These are phyloP conservation scores for Phylloporus rhodoxanthus DNA, from an alignment of 768 basidiomycete species.

Conservation along the genomic window DNA sequence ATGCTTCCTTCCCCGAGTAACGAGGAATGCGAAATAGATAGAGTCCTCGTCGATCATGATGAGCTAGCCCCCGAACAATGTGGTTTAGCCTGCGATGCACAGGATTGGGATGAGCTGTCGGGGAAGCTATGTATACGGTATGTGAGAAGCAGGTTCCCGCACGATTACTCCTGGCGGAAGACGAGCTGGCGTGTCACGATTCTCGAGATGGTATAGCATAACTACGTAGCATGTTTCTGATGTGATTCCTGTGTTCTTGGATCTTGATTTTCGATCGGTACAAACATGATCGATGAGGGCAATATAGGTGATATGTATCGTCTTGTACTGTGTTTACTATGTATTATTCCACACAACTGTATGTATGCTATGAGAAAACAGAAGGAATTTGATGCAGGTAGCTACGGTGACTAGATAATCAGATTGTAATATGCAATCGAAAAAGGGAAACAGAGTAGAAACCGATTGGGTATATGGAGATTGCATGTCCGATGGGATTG, in stretches of 20 bases:
- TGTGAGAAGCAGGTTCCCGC: conserved; percentile 18
- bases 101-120: conserved; percentile 31
- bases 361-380: background rate
- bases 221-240: background rate
- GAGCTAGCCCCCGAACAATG: conserved; percentile 10
- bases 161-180: conserved; percentile 22
- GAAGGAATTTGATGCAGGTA: too few relatives aligned
- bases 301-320: background rate
- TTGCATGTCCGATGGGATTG: too few relatives aligned
- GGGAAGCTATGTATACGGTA: conserved; percentile 25
- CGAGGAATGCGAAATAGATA: conserved; percentile 16
- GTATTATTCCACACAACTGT: background rate
- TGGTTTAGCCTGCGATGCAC: conserved; percentile 16
- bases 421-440: too few relatives aligned
- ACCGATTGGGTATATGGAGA: too few relatives aligned
- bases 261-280: background rate
- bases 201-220: conserved; percentile 23
- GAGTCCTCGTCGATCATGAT: conserved; percentile 20
- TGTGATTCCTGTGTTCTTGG: background rate
- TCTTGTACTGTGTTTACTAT: background rate
- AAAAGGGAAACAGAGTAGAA: too few relatives aligned
- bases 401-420: too few relatives aligned
- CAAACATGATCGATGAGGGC: background rate
- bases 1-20: conserved; percentile 13
- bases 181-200: conserved; percentile 20